Percentiles rank a stretch among this genome's conserved stretches.
Evolutionary conservation across 345 rosid genomes (phyloP).

Genomic region (Rhodamnia rubescens): DNA sequence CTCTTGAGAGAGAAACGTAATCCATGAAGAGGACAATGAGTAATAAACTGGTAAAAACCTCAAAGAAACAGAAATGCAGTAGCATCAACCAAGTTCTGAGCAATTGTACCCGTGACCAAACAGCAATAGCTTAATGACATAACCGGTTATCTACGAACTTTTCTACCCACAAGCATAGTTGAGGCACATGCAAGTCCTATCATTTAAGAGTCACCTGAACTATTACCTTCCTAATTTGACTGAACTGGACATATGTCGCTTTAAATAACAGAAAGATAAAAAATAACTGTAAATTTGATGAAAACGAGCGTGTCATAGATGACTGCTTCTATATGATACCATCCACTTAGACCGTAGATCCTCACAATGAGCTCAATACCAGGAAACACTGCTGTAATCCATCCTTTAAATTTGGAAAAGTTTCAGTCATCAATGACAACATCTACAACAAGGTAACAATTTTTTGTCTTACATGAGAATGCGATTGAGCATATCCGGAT

Average conservation of each 20-base stretch:
- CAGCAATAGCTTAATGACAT: background rate
- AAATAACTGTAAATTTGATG: background rate
- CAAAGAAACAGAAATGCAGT: too few species aligned
- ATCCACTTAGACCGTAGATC: background rate
- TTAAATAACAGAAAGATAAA: background rate
- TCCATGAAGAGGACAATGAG: too few species aligned
- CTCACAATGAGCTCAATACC: background rate
- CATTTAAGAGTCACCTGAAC: background rate
- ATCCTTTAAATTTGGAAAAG: background rate
- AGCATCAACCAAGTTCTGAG: too few species aligned
- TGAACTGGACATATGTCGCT: background rate
- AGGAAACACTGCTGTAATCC: too few species aligned
- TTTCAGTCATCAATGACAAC: too few species aligned
- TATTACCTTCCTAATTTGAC: background rate
- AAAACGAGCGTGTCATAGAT: background rate
- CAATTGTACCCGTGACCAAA: too few species aligned
- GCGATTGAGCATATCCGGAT: background rate
- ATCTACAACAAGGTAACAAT: too few species aligned
- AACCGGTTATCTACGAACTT: background rate
- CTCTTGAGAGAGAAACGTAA: too few species aligned
- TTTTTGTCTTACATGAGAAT: too few species aligned
- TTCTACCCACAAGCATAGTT: background rate
- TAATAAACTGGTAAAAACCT: too few species aligned
- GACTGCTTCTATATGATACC: background rate
- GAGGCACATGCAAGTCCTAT: background rate